Conservation (phyloP, 345 rosid species). For the Lumnitzera littorea region DNA sequence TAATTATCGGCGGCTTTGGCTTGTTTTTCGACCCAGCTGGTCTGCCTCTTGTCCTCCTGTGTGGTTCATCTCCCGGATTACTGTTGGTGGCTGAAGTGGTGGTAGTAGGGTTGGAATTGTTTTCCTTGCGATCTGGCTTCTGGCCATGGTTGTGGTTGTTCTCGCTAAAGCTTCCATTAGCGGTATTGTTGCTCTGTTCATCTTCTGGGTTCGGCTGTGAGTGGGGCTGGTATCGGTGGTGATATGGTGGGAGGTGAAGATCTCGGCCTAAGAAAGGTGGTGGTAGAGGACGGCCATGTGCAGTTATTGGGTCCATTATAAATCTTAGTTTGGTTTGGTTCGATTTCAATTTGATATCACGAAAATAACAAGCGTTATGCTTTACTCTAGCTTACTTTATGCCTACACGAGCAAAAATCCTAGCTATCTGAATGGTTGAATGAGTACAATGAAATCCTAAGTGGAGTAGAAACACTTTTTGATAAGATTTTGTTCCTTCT, state of each 20-base stretch:
- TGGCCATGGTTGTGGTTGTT: constrained; percentile 33
- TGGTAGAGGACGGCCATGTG: constrained; percentile 74
- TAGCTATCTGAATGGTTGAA: too few species aligned
- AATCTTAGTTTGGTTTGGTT: background rate
- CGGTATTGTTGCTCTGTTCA: constrained; percentile 26
- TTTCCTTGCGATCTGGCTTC: constrained; percentile 66
- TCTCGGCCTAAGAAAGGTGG: constrained; percentile 79
- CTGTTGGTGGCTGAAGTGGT: constrained; percentile 13
- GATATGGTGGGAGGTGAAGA: constrained; percentile 58
- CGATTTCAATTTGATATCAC: background rate
- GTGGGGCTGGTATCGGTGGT: constrained; percentile 52
- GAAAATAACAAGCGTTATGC: background rate
- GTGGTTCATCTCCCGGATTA: constrained; percentile 20
- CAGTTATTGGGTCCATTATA: constrained; percentile 65
- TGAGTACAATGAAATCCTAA: too few species aligned
- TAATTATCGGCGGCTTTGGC: constrained; percentile 88
- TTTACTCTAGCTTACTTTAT: too few species aligned
- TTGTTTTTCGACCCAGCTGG: constrained; percentile 90
- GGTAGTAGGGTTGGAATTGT: constrained; percentile 12
- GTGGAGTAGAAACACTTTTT: too few species aligned
- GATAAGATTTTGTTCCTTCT: background rate
- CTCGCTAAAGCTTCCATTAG: constrained; percentile 19
- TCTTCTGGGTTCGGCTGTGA: constrained; percentile 46
- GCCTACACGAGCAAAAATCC: too few species aligned
- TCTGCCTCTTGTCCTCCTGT: constrained; percentile 74